Base-by-base conservation (phyloP, 2,329 filamentous ascomycete genomes). In the Cladosporium sp. region DNA sequence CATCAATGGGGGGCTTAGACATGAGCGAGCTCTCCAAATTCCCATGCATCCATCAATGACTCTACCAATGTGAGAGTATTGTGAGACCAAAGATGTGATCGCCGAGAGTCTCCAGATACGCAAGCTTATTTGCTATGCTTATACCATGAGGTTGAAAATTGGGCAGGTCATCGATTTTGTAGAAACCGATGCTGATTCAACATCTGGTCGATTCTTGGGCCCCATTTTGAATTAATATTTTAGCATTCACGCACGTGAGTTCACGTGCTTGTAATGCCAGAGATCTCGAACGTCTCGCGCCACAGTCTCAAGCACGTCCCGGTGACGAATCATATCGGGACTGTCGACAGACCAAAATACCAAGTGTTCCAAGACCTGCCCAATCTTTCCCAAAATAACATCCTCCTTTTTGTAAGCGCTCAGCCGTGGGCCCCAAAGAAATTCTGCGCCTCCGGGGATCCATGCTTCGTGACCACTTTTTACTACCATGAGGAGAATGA, bases 281-380 rank as follows among this genome's bases (percentile, higher is more conserved):
- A 19, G 16, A 15, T 39, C 38, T 39, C 38, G 13, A n/a, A 73
- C 74, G 5, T 69, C 39, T 3, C 66, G 38, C 11, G 47, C 19
- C 4, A 50, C 38, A 8, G 42, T 50, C 15, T 46, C 45, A 5
- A 55, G 43, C 12, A 55, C 45, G 12, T 49, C 50, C 11, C 45
- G 27, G 25, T 55, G 53, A 5, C 50, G 32, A 25, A 7, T 32
- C 33, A 55, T 36, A 16, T 50, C 45, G 11, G 53, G 41, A 32
- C 50, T 42, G 20, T 50, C 32, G 12, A 4, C 22, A 11, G 38
- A 27, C 53, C 53, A 55, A 32, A 38, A 55, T 2, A 18, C 36
- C 25, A 53, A 38, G 16, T 49, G 50, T 13, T 33, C 35, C 35
- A 55, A 15, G 15, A 53, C 53, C 3, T 42, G 43, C 1, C 50